Conservation (phyloP, 2,329 filamentous ascomycete genomes). For the Monilinia fructicola region DNA sequence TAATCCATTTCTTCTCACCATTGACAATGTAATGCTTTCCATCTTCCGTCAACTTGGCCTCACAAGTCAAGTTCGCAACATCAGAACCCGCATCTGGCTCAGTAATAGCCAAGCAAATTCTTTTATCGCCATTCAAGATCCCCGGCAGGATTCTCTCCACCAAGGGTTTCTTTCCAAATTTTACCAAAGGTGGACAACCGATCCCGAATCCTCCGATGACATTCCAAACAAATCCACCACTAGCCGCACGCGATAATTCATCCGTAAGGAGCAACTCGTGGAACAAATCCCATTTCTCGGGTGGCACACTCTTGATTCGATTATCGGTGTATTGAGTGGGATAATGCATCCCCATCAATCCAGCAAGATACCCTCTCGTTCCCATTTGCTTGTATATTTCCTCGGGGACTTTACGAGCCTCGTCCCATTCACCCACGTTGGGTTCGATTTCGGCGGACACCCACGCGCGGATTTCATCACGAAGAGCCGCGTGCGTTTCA, state of each 20-base stretch:
- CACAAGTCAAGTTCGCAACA: slow-evolving; percentile 91
- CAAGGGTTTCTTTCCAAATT: slow-evolving; percentile 43
- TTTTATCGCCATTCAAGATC: slow-evolving; percentile 88
- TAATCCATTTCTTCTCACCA: slow-evolving; percentile 99
- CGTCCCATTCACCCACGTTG: slow-evolving; percentile 93
- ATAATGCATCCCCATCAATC: slow-evolving; percentile 81
- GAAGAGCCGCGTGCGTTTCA: slow-evolving; percentile 86
- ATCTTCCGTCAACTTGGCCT: slow-evolving; percentile 91
- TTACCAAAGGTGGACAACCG: slow-evolving; percentile 75
- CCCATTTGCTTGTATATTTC: slow-evolving; percentile 96
- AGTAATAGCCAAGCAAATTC: slow-evolving; percentile 95
- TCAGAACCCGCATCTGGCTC: slow-evolving; percentile 94
- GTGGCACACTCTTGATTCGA: slow-evolving; percentile 71
- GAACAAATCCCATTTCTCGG: slow-evolving; percentile 97
- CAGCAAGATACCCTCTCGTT: slow-evolving; percentile 87
- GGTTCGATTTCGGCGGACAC: slow-evolving; percentile 87
- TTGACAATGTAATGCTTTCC: slow-evolving; percentile 99
- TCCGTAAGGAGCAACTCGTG: slow-evolving; percentile 96
- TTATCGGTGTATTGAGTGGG: slow-evolving; percentile 71
- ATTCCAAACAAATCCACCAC: slow-evolving; percentile 95
- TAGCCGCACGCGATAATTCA: slow-evolving; percentile 84
- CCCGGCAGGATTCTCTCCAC: slow-evolving; percentile 80
- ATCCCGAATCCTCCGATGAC: slow-evolving; percentile 96
- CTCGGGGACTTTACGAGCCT: slow-evolving; percentile 84
- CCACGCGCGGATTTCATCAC: slow-evolving; percentile 89